Percentiles rank a stretch among this genome's conserved stretches.
These are phyloP conservation scores for Diaporthe australafricana DNA, from an alignment of 2,329 filamentous ascomycete genomes.

Conservation along the genomic window DNA sequence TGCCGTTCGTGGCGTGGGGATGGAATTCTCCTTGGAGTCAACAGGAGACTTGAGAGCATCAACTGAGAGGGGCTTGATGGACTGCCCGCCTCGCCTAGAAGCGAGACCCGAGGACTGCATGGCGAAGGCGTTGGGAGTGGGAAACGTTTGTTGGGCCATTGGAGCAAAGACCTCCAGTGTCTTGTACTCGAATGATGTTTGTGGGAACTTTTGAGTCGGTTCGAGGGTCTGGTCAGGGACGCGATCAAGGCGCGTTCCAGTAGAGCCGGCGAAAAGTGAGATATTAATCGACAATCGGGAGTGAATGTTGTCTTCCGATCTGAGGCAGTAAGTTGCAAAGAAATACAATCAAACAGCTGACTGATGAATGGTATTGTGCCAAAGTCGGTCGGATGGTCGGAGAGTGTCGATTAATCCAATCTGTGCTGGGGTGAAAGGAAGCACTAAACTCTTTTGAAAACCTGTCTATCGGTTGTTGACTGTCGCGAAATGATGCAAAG, in stretches of 20 bases:
- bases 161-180: conserved; percentile 89
- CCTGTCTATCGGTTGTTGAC: conserved; percentile 12
- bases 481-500: conserved; percentile 32
- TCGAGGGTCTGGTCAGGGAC: conserved; percentile 9
- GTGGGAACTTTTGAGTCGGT: neutral
- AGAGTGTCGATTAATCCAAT: conserved; percentile 33
- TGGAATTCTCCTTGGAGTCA: conserved; percentile 74
- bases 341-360: conserved; percentile 35
- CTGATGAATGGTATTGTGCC: conserved; percentile 23
- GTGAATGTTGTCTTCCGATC: neutral
- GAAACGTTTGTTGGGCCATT: conserved; percentile 92
- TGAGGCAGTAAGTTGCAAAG: neutral
- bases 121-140: conserved; percentile 77
- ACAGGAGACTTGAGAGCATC: conserved; percentile 74
- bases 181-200: conserved; percentile 67
- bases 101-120: conserved; percentile 85
- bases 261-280: neutral
- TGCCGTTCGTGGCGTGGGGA: conserved; percentile 89
- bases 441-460: neutral
- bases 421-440: conserved; percentile 17
- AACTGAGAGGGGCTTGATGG: conserved; percentile 90
- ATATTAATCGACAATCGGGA: conserved; percentile 2
- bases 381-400: conserved; percentile 6
- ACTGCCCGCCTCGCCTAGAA: conserved; percentile 84
- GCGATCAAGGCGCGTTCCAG: neutral